Conservation (phyloP, 148 eudicot species). For the Chenopodium berlandieri region DNA sequence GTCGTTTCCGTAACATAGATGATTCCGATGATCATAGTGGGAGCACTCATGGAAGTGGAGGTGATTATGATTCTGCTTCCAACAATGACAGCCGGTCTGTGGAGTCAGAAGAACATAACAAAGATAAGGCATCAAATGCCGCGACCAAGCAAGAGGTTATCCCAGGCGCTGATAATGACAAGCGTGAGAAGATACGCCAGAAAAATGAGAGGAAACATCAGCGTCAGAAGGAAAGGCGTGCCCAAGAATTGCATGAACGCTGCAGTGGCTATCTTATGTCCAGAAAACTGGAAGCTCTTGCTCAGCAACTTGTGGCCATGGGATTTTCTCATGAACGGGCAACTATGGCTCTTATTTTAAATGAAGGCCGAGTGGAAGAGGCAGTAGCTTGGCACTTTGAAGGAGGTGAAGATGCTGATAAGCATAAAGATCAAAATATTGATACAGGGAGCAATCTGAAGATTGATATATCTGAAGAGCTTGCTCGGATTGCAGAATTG, state of each 20-base stretch:
- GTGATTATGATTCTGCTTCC: slow-evolving; percentile 77
- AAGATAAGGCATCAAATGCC: slow-evolving; percentile 59
- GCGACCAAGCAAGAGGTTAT: slow-evolving; percentile 50
- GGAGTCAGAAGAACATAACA: slow-evolving; percentile 86
- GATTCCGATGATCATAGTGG: slow-evolving; percentile 80
- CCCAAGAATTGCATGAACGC: slow-evolving; percentile 88
- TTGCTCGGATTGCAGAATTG: slow-evolving; percentile 70
- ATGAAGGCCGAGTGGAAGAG: slow-evolving; percentile 83
- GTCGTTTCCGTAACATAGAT: slow-evolving; percentile 82
- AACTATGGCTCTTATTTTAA: slow-evolving; percentile 84
- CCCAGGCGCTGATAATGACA: slow-evolving; percentile 86
- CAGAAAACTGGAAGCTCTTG: slow-evolving; percentile 83
- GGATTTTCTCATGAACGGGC: slow-evolving; percentile 89
- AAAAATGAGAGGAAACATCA: slow-evolving; percentile 97
- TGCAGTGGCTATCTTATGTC: slow-evolving; percentile 96
- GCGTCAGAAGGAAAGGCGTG: slow-evolving; percentile 95
- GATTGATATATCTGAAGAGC: slow-evolving; percentile 90
- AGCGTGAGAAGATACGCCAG: slow-evolving; percentile 89
- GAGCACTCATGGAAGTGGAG: slow-evolving; percentile 52
- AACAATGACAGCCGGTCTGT: slow-evolving; percentile 89
- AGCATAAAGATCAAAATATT: slow-evolving; percentile 46
- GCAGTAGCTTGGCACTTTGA: slow-evolving; percentile 91
- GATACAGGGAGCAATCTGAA: slow-evolving; percentile 70
- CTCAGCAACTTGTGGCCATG: slow-evolving; percentile 89
- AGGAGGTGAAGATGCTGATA: slow-evolving; percentile 62